phyloP scores from a whole-genome alignment of 352 stramenopile genomes.

The Aphanomyces invadans region DNA sequence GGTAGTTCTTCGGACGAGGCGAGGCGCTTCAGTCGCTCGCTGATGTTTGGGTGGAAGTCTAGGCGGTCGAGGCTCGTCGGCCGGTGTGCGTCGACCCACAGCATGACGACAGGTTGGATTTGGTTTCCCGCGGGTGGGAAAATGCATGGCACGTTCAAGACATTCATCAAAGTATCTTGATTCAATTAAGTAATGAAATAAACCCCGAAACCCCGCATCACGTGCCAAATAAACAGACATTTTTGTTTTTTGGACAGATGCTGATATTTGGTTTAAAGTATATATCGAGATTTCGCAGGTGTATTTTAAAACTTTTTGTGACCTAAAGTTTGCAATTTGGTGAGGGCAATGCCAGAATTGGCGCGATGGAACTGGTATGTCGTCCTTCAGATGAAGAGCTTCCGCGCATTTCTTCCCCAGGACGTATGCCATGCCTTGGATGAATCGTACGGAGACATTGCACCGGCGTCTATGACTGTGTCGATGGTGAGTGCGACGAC shows the following conservation, averaged over 20 bases:
- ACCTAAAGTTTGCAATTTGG: background rate
- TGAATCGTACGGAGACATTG: background rate
- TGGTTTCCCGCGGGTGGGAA: background rate
- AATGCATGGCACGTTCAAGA: background rate
- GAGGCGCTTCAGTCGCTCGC: constrained; percentile 80
- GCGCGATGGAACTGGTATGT: background rate
- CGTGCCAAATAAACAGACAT: too few species aligned
- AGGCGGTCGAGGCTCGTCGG: constrained; percentile 87
- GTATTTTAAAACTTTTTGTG: constrained; percentile 7
- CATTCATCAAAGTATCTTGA: constrained; percentile 4
- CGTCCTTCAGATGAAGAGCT: constrained; percentile 2
- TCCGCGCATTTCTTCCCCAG: constrained; percentile 1
- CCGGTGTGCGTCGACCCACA: constrained; percentile 99
- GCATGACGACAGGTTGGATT: constrained; percentile 58
- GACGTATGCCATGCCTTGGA: background rate
- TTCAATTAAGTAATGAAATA: too few species aligned
- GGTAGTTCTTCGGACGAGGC: constrained; percentile 80
- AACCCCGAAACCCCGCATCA: too few species aligned
- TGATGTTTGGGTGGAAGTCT: constrained; percentile 92
- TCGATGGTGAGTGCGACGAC: background rate
- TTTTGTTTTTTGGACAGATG: too few species aligned
- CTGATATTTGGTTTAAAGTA: background rate
- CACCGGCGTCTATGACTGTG: background rate
- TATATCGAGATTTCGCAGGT: background rate
- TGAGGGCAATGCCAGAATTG: background rate